These are phyloP conservation scores for Elsinoe ampelina DNA, from an alignment of 2,329 filamentous ascomycete species.

Conservation along the genomic window DNA sequence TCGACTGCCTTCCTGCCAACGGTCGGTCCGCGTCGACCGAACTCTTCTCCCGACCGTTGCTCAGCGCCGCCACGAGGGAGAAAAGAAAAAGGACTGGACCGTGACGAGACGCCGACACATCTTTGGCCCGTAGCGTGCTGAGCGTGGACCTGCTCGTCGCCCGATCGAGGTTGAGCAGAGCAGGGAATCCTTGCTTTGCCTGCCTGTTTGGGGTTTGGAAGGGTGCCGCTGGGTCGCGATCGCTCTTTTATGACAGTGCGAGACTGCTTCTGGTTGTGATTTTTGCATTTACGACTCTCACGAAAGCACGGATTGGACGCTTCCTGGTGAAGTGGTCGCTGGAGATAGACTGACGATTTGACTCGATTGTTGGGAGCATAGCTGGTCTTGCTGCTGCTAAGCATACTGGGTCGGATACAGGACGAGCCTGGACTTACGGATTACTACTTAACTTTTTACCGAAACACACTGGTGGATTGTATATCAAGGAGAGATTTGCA, in stretches of 20 bases:
- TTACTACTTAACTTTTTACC: not conserved
- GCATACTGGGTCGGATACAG: not conserved
- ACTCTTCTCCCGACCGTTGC: not conserved
- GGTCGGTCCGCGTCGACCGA: not conserved
- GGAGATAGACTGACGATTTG: not conserved
- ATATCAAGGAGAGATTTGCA: no score
- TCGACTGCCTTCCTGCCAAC: not conserved
- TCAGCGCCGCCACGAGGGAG: not conserved
- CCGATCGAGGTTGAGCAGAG: slow-evolving; percentile 7
- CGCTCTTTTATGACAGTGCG: not conserved
- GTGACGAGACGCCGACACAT: not conserved
- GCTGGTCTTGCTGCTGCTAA: not conserved
- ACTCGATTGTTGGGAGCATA: not conserved
- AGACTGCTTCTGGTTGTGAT: not conserved
- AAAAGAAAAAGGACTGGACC: not conserved
- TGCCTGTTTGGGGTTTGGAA: not conserved
- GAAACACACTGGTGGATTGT: not conserved
- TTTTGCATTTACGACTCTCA: not conserved
- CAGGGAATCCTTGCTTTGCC: not conserved
- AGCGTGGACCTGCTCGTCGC: slow-evolving; percentile 3
- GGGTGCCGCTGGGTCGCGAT: slow-evolving; percentile 1
- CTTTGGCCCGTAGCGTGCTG: slow-evolving; percentile 4
- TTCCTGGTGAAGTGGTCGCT: slow-evolving; percentile 4
- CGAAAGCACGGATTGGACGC: not conserved
- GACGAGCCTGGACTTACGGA: not conserved